Evolutionary conservation across 2,329 filamentous ascomycete genomes (phyloP).

Genomic region (Beauveria caledonica): DNA sequence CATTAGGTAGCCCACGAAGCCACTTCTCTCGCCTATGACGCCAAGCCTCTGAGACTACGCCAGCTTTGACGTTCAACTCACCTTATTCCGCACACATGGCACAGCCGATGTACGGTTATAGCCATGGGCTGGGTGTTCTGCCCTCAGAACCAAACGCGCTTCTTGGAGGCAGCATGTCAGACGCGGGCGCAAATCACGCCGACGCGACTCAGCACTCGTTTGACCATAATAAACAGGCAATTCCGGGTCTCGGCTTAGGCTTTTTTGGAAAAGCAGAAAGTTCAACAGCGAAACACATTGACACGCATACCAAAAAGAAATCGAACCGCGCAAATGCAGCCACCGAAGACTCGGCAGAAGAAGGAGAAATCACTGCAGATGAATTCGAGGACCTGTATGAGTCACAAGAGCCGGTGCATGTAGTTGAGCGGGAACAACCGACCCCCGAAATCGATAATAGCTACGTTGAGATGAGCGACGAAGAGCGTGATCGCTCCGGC

Average conservation of each 20-base stretch:
- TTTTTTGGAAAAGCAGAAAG: constrained; percentile 1
- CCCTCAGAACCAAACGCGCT: background rate
- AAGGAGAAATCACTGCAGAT: constrained; percentile 69
- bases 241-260: constrained; percentile 20
- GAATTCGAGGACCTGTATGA: constrained; percentile 53
- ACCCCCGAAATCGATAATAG: constrained; percentile 11
- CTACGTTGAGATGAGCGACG: constrained; percentile 12
- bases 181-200: background rate
- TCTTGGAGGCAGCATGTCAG: background rate
- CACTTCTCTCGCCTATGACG: background rate
- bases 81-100: background rate
- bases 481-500: constrained; percentile 35
- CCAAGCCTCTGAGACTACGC: background rate
- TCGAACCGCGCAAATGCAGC: background rate
- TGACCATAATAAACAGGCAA: constrained; percentile 16
- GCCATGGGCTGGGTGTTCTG: background rate
- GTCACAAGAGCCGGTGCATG: constrained; percentile 19
- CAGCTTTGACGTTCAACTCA: background rate
- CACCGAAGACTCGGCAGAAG: constrained; percentile 38
- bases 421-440: background rate
- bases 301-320: background rate
- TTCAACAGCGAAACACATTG: background rate
- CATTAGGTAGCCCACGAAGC: background rate
- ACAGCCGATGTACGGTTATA: background rate
- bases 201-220: constrained; percentile 10